These are phyloP conservation scores for Pythium phragmitis DNA, from an alignment of 352 stramenopile genomes.

Conservation along the genomic window DNA sequence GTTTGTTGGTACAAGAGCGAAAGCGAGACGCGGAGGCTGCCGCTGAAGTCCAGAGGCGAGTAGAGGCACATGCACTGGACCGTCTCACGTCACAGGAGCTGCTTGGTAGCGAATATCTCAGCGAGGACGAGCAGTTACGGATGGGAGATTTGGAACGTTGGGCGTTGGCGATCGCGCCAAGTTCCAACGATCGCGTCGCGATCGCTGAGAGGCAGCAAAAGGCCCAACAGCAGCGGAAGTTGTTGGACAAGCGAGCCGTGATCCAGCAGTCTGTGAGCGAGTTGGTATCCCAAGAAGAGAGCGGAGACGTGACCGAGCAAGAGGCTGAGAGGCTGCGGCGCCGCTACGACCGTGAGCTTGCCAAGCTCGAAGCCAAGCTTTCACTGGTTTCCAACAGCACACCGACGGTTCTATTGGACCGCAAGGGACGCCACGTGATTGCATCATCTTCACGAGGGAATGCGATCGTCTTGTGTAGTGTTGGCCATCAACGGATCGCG, in stretches of 20 bases:
- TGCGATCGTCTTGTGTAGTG: conserved; percentile 47
- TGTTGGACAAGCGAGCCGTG: conserved; percentile 58
- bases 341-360: conserved; percentile 58
- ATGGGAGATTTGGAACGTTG: conserved; percentile 45
- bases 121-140: conserved; percentile 28
- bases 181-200: conserved; percentile 3
- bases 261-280: conserved; percentile 31
- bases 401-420: conserved; percentile 45
- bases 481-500: conserved; percentile 32
- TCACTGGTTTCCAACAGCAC: conserved; percentile 50
- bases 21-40: conserved; percentile 16
- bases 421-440: conserved; percentile 56
- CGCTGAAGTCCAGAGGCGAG: conserved; percentile 16
- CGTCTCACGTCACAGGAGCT: conserved; percentile 31
- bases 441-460: conserved; percentile 47
- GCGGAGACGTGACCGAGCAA: conserved; percentile 24
- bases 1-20: conserved; percentile 34
- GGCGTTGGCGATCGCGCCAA: conserved; percentile 31
- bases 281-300: conserved; percentile 1
- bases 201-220: conserved; percentile 37
- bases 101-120: conserved; percentile 33
- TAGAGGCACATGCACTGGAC: conserved; percentile 35
- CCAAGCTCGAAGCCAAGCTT: conserved; percentile 58
- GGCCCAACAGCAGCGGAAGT: conserved; percentile 49
- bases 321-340: conserved; percentile 32